Conservation (phyloP, 768 basidiomycete species). For the Russula virescens region DNA sequence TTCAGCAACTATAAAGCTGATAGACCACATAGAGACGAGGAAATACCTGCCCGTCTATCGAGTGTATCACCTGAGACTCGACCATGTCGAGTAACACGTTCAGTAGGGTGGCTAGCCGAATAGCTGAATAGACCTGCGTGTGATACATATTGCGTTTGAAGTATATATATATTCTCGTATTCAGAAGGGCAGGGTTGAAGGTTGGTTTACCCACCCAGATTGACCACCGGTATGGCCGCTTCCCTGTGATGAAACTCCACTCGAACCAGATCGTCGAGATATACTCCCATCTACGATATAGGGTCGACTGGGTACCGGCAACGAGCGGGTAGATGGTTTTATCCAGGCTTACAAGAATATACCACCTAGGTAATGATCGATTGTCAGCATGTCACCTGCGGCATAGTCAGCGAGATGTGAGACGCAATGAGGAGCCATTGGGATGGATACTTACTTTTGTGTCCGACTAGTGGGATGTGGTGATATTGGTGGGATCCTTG, state of each 20-base stretch:
- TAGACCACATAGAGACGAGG: not conserved
- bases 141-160: not conserved
- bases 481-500: not conserved
- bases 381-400: not conserved
- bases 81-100: slow-evolving; percentile 4
- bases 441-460: not conserved
- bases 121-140: slow-evolving; percentile 1
- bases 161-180: not conserved
- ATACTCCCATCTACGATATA: slow-evolving; percentile 14
- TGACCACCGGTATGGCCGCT: slow-evolving; percentile 16
- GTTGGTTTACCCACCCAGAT: slow-evolving; percentile 14
- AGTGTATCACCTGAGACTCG: not conserved
- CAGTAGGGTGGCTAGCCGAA: slow-evolving; percentile 3
- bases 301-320: not conserved
- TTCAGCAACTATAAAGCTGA: not conserved
- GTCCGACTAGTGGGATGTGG: too few relatives aligned
- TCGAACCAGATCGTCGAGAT: slow-evolving; percentile 17
- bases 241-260: slow-evolving; percentile 13
- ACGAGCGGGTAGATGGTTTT: not conserved
- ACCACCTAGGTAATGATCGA: not conserved
- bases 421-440: not conserved
- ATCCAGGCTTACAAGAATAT: slow-evolving; percentile 3
- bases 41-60: slow-evolving; percentile 13
- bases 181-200: not conserved
- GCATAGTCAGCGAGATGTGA: not conserved